phyloP scores from a whole-genome alignment of 495 filamentous ascomycete species.

The Xylona heveae region DNA sequence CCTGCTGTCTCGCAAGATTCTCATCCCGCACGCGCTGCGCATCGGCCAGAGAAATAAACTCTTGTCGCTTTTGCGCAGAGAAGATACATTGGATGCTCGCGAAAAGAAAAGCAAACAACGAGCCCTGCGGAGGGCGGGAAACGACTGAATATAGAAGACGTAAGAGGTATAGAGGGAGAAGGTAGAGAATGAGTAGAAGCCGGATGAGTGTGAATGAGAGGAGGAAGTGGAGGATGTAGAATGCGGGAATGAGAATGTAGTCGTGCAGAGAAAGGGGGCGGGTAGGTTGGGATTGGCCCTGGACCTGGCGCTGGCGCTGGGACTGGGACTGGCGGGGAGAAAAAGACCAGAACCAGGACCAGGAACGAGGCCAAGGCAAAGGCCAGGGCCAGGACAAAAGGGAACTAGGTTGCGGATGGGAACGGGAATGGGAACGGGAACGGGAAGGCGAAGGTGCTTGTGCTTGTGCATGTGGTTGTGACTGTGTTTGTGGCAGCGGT shows the following conservation, averaged over 20 bases:
- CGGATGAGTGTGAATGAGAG: background rate
- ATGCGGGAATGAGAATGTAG: background rate
- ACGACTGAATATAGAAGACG: background rate
- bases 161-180: background rate
- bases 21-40: background rate
- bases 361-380: too few relatives aligned
- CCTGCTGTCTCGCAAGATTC: background rate
- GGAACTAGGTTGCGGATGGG: too few relatives aligned
- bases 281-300: too few relatives aligned
- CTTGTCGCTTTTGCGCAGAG: background rate
- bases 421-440: too few relatives aligned
- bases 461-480: too few relatives aligned
- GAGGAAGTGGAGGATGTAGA: background rate
- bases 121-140: background rate
- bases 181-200: background rate
- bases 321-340: too few relatives aligned
- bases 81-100: too few relatives aligned
- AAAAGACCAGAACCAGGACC: too few relatives aligned
- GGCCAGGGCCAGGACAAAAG: too few relatives aligned
- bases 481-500: too few relatives aligned
- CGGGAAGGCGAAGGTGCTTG: too few relatives aligned
- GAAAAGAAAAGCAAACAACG: background rate
- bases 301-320: too few relatives aligned
- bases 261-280: background rate
- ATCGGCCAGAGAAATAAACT: background rate